Base-by-base conservation (phyloP, 2,329 filamentous ascomycete genomes). In the Ascocoryne sarcoides region DNA sequence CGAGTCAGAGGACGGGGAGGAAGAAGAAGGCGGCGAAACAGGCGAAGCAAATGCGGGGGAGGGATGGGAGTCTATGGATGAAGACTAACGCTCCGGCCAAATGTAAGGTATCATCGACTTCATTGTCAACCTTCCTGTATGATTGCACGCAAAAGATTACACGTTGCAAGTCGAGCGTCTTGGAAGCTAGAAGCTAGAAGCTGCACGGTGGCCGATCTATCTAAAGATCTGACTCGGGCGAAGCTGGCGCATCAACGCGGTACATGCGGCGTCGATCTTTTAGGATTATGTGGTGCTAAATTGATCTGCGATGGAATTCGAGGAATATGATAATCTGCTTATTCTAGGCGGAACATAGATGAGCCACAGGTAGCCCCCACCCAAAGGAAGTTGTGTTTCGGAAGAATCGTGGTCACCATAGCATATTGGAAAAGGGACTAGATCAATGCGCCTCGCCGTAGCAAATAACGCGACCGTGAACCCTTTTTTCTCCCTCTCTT, bases 1-100 rank as follows among this genome's bases (percentile, higher is more conserved):
- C 36, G 77, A 78, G 43, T 60, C 60, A 26, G 73, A 74, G 34
- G 78, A 81, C 31, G 76, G 74, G 37, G 74, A 70, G 10, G 74
- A 65, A 28, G 73, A 65, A 19, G 23, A 26, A 12, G 72, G 31
- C 16, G 42, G 68, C 32, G 72, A 62, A 31, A 68, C 65, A 9
- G 70, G 66, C 20, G 71, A 62, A 14, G 70, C 62, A 15, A 65
- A 60, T n/a, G 63, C 59, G 5, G 59, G 50, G 3, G 57, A 56
- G 8, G 56, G 51, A 15, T 63, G 43, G 62, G 70, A 72, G 29
- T 73, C 68, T 2, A 78, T 77, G 74, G 73, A 76, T 39, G 72
- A 78, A 50, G 71, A 75, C 55, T 74, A 45, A 58, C 12, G 10
- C 28, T 30, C 10, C n/a, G n/a, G n/a, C n/a, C n/a, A n/a, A n/a